Percentiles rank a stretch among this genome's conserved stretches.
Evolutionary conservation across 371 early-diverging fungal species (phyloP).

Genomic region (Mucor sp.): DNA sequence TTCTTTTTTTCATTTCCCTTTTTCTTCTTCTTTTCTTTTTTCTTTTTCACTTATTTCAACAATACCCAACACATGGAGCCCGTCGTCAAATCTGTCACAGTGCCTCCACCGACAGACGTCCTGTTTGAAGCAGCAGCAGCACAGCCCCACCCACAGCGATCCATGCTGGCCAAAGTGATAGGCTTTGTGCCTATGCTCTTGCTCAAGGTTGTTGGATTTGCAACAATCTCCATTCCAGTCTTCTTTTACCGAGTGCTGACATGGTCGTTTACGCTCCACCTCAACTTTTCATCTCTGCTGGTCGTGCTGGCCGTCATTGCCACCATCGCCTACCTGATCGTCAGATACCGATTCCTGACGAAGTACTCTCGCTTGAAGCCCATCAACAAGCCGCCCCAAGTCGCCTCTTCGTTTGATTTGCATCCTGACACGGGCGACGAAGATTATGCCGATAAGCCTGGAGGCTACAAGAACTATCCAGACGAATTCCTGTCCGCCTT

Average conservation of each 20-base stretch:
- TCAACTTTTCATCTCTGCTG: conserved; percentile 66
- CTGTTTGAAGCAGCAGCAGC: background rate
- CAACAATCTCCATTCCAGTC: conserved; percentile 60
- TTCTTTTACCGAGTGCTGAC: conserved; percentile 63
- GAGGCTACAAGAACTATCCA: conserved; percentile 61
- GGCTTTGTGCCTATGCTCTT: conserved; percentile 49
- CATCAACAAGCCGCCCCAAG: conserved; percentile 45
- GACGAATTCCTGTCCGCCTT: conserved; percentile 87
- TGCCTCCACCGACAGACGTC: conserved; percentile 7
- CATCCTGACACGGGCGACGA: conserved; percentile 74
- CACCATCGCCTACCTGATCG: conserved; percentile 54
- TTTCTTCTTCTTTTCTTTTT: background rate
- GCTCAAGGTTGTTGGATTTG: conserved; percentile 52
- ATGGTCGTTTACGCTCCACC: conserved; percentile 69
- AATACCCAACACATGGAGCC: background rate
- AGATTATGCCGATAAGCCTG: conserved; percentile 50
- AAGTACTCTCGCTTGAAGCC: conserved; percentile 79
- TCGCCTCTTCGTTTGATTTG: conserved; percentile 74
- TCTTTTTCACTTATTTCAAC: background rate
- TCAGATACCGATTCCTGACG: conserved; percentile 77
- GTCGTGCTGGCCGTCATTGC: conserved; percentile 43
- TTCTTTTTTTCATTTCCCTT: background rate
- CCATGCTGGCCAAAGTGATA: conserved; percentile 14
- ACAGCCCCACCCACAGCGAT: conserved; percentile 31
- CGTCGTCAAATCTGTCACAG: background rate